These are phyloP conservation scores for Cicer bijugum DNA, from an alignment of 306 rosid genomes.

Conservation along the genomic window DNA sequence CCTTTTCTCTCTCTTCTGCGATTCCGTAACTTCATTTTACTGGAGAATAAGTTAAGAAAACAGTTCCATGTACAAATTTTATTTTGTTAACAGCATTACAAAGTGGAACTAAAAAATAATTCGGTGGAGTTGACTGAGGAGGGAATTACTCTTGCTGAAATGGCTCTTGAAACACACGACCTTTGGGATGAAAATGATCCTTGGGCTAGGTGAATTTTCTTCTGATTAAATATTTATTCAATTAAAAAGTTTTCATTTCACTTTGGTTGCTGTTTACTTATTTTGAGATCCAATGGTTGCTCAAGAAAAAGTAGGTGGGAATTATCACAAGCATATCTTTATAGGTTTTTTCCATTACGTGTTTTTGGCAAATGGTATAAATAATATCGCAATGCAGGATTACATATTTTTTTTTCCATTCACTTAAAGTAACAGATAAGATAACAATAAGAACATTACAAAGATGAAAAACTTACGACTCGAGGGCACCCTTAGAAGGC, in stretches of 20 bases:
- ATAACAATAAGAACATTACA: conserved; percentile 8
- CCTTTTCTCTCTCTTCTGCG: conserved; percentile 36
- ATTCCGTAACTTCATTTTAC: conserved; percentile 35
- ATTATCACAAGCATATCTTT: conserved; percentile 20
- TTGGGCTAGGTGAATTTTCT: conserved; percentile 81
- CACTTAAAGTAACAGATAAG: conserved; percentile 15
- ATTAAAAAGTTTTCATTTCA: conserved; percentile 27
- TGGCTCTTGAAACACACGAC: conserved; percentile 92
- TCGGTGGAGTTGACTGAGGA: conserved; percentile 95
- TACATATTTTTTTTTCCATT: neutral
- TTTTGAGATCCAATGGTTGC: conserved; percentile 39
- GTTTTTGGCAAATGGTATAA: conserved; percentile 26
- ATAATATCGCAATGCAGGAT: conserved; percentile 12
- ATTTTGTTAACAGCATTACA: conserved; percentile 78
- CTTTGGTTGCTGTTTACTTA: conserved; percentile 34
- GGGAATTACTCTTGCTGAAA: conserved; percentile 94
- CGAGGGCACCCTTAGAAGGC: neutral
- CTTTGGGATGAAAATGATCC: conserved; percentile 99
- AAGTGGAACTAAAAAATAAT: conserved; percentile 84
- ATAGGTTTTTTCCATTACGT: conserved; percentile 23
- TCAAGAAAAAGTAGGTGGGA: conserved; percentile 7
- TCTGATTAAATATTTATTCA: conserved; percentile 35
- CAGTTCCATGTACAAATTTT: conserved; percentile 32
- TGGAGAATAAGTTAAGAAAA: conserved; percentile 36
- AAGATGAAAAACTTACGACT: neutral